Percentiles rank a stretch among this genome's conserved stretches.
phyloP scores from a whole-genome alignment of 495 filamentous ascomycete species.

The Hyaloscypha variabilis region DNA sequence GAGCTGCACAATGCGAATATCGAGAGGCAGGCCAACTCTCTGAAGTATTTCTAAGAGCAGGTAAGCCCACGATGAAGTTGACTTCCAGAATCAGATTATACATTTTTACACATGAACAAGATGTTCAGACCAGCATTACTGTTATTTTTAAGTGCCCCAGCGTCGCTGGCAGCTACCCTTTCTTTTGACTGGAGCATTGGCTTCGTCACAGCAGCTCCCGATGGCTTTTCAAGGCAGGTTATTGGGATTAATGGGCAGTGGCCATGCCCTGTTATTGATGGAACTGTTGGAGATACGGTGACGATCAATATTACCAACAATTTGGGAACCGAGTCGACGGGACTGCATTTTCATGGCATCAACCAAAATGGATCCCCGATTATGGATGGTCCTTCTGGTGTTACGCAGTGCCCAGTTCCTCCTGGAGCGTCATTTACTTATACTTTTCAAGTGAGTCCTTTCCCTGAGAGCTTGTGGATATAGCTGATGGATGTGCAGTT shows the following conservation, averaged over 20 bases:
- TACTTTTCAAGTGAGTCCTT: slow-evolving; percentile 46
- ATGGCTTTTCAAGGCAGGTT: neutral
- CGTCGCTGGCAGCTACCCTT: slow-evolving; percentile 11
- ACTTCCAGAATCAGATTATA: no score
- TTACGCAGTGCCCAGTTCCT: slow-evolving; percentile 68
- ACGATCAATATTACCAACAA: slow-evolving; percentile 70
- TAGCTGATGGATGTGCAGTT: no score
- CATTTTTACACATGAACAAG: no score
- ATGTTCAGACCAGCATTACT: no score
- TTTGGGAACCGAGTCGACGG: slow-evolving; percentile 70
- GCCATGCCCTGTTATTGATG: slow-evolving; percentile 67
- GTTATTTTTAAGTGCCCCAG: no score
- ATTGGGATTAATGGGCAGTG: slow-evolving; percentile 73
- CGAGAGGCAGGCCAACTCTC: no score
- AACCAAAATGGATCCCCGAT: slow-evolving; percentile 67
- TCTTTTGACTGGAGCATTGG: slow-evolving; percentile 43
- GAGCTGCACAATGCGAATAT: no score
- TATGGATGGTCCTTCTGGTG: slow-evolving; percentile 76
- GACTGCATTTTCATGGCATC: slow-evolving; percentile 80
- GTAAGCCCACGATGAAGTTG: no score
- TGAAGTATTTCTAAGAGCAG: no score
- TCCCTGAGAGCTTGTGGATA: no score
- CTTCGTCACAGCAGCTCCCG: neutral
- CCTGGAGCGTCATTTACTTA: slow-evolving; percentile 43
- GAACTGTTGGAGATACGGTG: slow-evolving; percentile 67